These are phyloP conservation scores for Moringa oleifera DNA, from an alignment of 345 rosid genomes.

Conservation along the genomic window DNA sequence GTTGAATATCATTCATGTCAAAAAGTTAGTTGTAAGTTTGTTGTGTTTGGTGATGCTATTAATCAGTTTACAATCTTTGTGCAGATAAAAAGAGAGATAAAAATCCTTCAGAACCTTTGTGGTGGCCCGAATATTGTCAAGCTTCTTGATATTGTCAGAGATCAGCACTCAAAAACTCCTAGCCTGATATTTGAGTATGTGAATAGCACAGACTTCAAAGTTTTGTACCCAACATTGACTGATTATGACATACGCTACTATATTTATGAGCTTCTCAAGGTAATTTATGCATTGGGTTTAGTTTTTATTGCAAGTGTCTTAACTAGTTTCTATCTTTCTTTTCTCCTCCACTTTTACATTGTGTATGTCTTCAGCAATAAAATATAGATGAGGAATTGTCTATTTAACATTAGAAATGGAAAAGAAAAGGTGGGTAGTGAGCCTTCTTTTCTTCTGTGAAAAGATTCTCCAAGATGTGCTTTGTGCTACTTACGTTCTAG, in stretches of 20 bases:
- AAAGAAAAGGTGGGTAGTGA: background rate
- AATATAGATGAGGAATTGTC: background rate
- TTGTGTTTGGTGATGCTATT: background rate
- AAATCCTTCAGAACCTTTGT: constrained; percentile 77
- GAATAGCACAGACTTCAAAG: constrained; percentile 81
- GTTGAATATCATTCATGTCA: background rate
- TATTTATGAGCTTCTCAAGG: constrained; percentile 83
- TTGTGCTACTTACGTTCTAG: background rate
- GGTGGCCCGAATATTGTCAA: constrained; percentile 73
- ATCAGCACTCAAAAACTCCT: constrained; percentile 78
- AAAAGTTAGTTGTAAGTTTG: constrained; percentile 1
- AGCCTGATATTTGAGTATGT: constrained; percentile 79
- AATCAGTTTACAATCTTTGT: constrained; percentile 1
- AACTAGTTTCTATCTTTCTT: background rate
- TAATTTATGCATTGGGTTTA: constrained; percentile 11
- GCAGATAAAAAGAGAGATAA: constrained; percentile 83
- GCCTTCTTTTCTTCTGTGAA: background rate
- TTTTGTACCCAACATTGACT: constrained; percentile 78
- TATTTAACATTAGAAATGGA: background rate
- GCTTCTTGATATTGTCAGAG: constrained; percentile 74
- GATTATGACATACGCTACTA: constrained; percentile 85
- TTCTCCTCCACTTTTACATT: background rate
- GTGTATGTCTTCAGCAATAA: background rate
- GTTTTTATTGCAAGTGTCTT: background rate
- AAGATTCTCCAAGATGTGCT: too few species aligned